phyloP scores from a whole-genome alignment of 345 rosid genomes.

The Reutealis trisperma region DNA sequence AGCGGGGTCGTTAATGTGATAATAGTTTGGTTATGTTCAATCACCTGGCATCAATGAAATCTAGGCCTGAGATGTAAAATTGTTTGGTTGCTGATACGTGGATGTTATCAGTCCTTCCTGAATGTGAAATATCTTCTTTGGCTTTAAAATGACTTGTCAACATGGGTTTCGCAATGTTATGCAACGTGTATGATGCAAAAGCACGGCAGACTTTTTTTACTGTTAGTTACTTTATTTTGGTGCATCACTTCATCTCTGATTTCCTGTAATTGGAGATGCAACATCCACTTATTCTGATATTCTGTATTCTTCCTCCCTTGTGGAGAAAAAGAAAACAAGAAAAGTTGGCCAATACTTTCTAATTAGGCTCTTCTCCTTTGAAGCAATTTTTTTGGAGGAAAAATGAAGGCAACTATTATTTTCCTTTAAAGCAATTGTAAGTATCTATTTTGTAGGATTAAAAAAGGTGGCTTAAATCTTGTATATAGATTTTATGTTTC shows the following conservation, averaged over 20 bases:
- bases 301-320: conserved; percentile 3
- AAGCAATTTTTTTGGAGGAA: not conserved
- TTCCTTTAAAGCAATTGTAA: not conserved
- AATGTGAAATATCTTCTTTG: not conserved
- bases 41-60: not conserved
- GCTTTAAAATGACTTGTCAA: too few species aligned
- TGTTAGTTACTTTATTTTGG: not conserved
- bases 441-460: not conserved
- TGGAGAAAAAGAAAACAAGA: too few species aligned
- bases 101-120: too few species aligned
- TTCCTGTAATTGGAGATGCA: not conserved
- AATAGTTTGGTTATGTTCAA: not conserved
- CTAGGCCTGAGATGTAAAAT: not conserved
- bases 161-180: too few species aligned
- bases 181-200: too few species aligned
- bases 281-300: not conserved
- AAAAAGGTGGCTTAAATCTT: not conserved
- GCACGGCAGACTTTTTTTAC: not conserved
- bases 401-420: not conserved
- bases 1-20: not conserved
- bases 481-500: not conserved
- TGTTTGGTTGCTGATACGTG: not conserved
- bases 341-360: not conserved
- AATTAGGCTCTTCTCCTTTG: not conserved
- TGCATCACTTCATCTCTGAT: not conserved